Evolutionary conservation across 306 rosid genomes (phyloP).

Genomic region (Prunus davidiana): DNA sequence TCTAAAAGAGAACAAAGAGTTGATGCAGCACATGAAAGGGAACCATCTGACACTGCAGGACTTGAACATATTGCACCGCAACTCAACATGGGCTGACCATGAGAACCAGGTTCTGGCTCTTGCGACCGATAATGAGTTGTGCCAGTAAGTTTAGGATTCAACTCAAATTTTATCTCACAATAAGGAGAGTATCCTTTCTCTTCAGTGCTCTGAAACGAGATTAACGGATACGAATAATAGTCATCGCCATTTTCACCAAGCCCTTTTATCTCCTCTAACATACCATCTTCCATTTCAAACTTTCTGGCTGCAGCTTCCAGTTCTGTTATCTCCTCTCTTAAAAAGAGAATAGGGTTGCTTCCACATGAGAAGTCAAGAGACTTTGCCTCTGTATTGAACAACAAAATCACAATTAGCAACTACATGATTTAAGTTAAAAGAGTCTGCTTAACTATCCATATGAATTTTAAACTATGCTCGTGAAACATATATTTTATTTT

Average conservation of each 20-base stretch:
- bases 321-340: slow-evolving; percentile 72
- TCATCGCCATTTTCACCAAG: slow-evolving; percentile 46
- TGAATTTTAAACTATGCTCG: background rate
- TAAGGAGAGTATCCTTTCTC: slow-evolving; percentile 64
- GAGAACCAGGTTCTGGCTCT: slow-evolving; percentile 36
- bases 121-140: slow-evolving; percentile 35
- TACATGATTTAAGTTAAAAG: background rate
- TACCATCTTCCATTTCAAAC: slow-evolving; percentile 70
- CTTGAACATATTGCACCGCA: slow-evolving; percentile 27
- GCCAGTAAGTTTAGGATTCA: slow-evolving; percentile 32
- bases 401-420: slow-evolving; percentile 1
- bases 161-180: slow-evolving; percentile 59
- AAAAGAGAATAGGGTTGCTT: slow-evolving; percentile 43
- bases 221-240: slow-evolving; percentile 59
- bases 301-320: slow-evolving; percentile 83
- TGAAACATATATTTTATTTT: too few relatives aligned
- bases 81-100: slow-evolving; percentile 25
- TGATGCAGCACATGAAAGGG: slow-evolving; percentile 54
- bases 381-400: slow-evolving; percentile 47
- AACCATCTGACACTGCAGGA: slow-evolving; percentile 45
- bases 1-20: slow-evolving; percentile 52
- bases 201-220: slow-evolving; percentile 53
- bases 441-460: background rate
- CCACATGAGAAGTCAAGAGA: slow-evolving; percentile 75
- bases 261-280: slow-evolving; percentile 40